A percentile compares a stretch with the other conserved stretches of the same genome.
Evolutionary conservation across 352 stramenopile species (phyloP).

Genomic region (Phytopythium ostracodes): DNA sequence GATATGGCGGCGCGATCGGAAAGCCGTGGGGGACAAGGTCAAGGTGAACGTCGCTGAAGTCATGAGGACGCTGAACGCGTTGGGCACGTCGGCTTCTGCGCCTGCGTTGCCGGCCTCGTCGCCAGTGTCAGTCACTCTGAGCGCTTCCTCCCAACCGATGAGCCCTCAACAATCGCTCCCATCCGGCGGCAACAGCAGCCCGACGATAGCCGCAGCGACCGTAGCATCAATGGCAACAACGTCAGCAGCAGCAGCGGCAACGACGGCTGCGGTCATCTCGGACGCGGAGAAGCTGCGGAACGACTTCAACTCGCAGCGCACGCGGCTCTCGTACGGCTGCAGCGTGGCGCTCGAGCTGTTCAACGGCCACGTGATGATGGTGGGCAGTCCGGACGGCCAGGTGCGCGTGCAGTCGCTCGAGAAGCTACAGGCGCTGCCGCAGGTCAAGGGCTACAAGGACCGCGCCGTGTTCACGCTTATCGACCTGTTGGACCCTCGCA

Average conservation of each 20-base stretch:
- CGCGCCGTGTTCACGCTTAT: constrained; percentile 69
- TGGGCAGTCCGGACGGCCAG: constrained; percentile 52
- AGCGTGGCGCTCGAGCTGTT: constrained; percentile 69
- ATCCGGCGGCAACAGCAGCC: not conserved
- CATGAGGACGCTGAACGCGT: constrained; percentile 45
- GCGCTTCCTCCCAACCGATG: not conserved
- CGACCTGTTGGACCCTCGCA: constrained; percentile 59
- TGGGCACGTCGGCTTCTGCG: constrained; percentile 41
- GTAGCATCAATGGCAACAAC: not conserved
- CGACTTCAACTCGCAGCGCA: constrained; percentile 64
- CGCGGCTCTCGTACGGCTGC: constrained; percentile 60
- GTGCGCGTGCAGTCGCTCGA: constrained; percentile 62
- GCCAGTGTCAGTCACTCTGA: not conserved
- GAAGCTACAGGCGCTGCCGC: constrained; percentile 36
- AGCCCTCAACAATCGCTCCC: not conserved
- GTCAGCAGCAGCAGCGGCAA: not conserved
- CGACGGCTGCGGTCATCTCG: constrained; percentile 13
- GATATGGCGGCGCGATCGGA: constrained; percentile 4
- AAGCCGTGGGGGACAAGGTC: not conserved
- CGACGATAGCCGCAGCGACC: not conserved
- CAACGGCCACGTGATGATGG: constrained; percentile 73
- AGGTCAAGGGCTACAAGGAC: constrained; percentile 47
- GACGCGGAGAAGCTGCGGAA: constrained; percentile 68
- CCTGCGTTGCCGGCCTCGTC: constrained; percentile 16
- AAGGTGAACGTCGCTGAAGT: constrained; percentile 41